phyloP scores from a whole-genome alignment of 2,329 filamentous ascomycete genomes.

The Periglandula ipomoeae region DNA sequence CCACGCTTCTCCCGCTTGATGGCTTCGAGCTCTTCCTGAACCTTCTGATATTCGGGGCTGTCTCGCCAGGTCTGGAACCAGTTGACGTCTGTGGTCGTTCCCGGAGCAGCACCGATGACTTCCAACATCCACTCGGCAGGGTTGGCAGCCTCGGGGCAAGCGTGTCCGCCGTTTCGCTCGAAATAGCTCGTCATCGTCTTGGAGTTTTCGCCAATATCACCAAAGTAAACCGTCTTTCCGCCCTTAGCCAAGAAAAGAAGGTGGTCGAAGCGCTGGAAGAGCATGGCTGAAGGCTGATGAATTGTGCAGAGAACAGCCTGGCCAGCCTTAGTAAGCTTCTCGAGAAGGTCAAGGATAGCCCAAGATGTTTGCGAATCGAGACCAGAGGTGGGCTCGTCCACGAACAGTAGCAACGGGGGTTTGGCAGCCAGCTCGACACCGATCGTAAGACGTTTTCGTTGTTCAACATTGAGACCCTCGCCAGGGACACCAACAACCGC shows the following conservation, averaged over 20 bases:
- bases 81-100: conserved; percentile 52
- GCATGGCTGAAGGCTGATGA: conserved; percentile 90
- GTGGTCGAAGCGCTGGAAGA: conserved; percentile 85
- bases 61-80: conserved; percentile 56
- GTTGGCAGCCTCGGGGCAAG: conserved; percentile 61
- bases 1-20: conserved; percentile 42
- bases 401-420: conserved; percentile 79
- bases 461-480: conserved; percentile 69
- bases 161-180: conserved; percentile 57
- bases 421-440: conserved; percentile 94
- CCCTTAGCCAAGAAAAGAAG: conserved; percentile 70
- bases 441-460: conserved; percentile 74
- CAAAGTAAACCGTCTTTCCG: conserved; percentile 74
- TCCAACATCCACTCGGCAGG: conserved; percentile 75
- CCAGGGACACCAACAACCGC: conserved; percentile 85
- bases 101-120: conserved; percentile 54
- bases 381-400: conserved; percentile 92
- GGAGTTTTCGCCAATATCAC: conserved; percentile 65
- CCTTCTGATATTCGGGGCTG: conserved; percentile 44
- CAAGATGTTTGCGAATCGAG: conserved; percentile 89
- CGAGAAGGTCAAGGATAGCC: conserved; percentile 80
- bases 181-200: conserved; percentile 64
- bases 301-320: conserved; percentile 96
- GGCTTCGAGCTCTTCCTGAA: conserved; percentile 48
- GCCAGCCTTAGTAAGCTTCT: conserved; percentile 81